Percentiles rank a stretch among this genome's conserved stretches.
These are phyloP conservation scores for Zygosaccharomyces bailii DNA, from an alignment of 805 yeast genomes.

Conservation along the genomic window DNA sequence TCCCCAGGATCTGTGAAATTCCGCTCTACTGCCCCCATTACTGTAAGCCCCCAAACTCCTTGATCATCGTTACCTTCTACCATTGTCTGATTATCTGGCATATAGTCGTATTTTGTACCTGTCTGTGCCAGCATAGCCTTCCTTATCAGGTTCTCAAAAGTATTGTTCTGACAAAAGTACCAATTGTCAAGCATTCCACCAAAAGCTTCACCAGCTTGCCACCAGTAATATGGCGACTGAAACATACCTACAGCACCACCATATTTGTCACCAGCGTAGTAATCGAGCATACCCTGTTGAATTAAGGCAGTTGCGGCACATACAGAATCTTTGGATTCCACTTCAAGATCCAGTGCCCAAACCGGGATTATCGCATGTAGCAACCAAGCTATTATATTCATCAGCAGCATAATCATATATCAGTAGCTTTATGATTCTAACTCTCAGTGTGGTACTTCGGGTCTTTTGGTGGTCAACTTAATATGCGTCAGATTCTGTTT, in stretches of 20 bases:
- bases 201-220: slow-evolving; percentile 86
- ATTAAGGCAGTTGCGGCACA: slow-evolving; percentile 54
- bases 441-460: too few species aligned
- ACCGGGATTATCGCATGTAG: slow-evolving; percentile 2
- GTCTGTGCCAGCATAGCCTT: slow-evolving; percentile 46
- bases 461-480: not conserved
- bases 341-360: slow-evolving; percentile 40
- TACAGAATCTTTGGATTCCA: slow-evolving; percentile 44
- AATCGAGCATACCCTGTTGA: slow-evolving; percentile 61
- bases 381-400: not conserved
- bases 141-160: slow-evolving; percentile 54
- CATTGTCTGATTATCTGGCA: slow-evolving; percentile 59
- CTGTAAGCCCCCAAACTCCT: slow-evolving; percentile 66
- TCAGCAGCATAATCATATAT: slow-evolving; percentile 4
- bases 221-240: slow-evolving; percentile 73
- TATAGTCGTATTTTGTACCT: slow-evolving; percentile 49
- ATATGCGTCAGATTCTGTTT: not conserved
- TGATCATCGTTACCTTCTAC: slow-evolving; percentile 75
- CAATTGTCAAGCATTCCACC: slow-evolving; percentile 67
- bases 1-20: slow-evolving; percentile 49
- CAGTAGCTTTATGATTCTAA: not conserved
- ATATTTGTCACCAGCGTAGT: slow-evolving; percentile 54
- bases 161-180: slow-evolving; percentile 63
- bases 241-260: slow-evolving; percentile 77
- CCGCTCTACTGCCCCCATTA: slow-evolving; percentile 59